Evolutionary conservation across 768 basidiomycete genomes (phyloP), one percentile per base, ranked within the genome.

Genomic region (Pleurotus platypus): DNA sequence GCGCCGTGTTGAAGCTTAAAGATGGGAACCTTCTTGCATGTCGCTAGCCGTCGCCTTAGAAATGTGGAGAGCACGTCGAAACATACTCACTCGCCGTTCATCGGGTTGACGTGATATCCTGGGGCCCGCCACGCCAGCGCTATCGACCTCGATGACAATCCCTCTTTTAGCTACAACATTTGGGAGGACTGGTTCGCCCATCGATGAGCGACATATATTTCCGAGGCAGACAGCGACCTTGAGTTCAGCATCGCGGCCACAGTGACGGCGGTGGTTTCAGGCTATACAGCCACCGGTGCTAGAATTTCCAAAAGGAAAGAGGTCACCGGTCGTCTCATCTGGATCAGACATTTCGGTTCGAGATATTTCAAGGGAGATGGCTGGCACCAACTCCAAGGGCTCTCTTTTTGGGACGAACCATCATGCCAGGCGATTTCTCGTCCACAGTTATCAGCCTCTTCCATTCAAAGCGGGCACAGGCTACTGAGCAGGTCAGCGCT

Each of bases 151-250:
- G 59, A 94, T 77, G 48, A 86, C 79, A 42, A 90, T 65, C 11
- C 83, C 84, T 37, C 89, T 84, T 63, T 85, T 78, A 50, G 76
- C 70, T 8, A 88, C 90, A 58, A 84, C 79, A 55, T 90, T 78
- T 58, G 73, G 77, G 27, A 95, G 78, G 20, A 95, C 90, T 2
- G 92, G 94, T 72, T 94, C 92, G 30, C 92, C 94, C 85, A 96
- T 92, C 0, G 94, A 92, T 22, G 91, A 93, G 37, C 94, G 86
- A 67, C 92, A 92, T 58, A 92, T 92, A 67, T 92, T 92, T 11
- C 90, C 89, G 79, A 60, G 51, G 30, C 91, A 93, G 39, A 92
- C 89, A 58, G 92, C 70, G 49, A 87, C 87, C 54, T 82, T 80
- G 60, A 82, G 62, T 27, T 71, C 45, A 43, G 18, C 43, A 60